Evolutionary conservation across 2,329 filamentous ascomycete genomes (phyloP), one percentile per base, ranked within the genome.

Genomic region (Fusarium irregulare): DNA sequence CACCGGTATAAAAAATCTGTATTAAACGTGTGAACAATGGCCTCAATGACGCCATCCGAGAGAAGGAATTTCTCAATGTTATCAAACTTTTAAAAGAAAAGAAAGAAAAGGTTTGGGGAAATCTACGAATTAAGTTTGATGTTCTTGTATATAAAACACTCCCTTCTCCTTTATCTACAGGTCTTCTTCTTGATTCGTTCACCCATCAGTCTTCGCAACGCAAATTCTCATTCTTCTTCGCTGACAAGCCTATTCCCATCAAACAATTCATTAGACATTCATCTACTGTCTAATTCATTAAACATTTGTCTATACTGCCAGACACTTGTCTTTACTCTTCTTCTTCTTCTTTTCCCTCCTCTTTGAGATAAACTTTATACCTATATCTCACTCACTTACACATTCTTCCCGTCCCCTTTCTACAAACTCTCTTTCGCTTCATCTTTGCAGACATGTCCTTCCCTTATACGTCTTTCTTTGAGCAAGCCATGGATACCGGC

Each of bases 111-210:
- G 5, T 14, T 14, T 30, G 28, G 28, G 28, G 28, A 14, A 3
- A n/a, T n/a, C 4, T n/a, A 7, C 34, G 2, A 6, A 37, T 37
- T 7, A 37, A 37, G 6, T n/a, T 37, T 37, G 1, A n/a, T 37
- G 1, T 37, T n/a, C 6, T 37, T 6, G 10, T n/a, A 4, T 37
- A 37, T 37, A 37, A 37, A n/a, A 4, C 10, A 12, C 3, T 11
- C 18, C 34, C 11, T 12, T 3, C 34, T 10, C 34, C 5, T 2
- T 10, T n/a, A 3, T 2, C 3, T 7, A 11, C 12, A 10, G 18
- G n/a, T 2, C 7, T 12, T 37, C 34, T 37, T 7, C 4, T 18
- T 3, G 10, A 37, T 11, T n/a, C 18, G 12, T 37, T 7, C 18
- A n/a, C 4, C 34, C 9, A n/a, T 37, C 34, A 37, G 16, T 37